phyloP scores from a whole-genome alignment of 2,329 filamentous ascomycete genomes.

The Aspergillus quadrilineatus region DNA sequence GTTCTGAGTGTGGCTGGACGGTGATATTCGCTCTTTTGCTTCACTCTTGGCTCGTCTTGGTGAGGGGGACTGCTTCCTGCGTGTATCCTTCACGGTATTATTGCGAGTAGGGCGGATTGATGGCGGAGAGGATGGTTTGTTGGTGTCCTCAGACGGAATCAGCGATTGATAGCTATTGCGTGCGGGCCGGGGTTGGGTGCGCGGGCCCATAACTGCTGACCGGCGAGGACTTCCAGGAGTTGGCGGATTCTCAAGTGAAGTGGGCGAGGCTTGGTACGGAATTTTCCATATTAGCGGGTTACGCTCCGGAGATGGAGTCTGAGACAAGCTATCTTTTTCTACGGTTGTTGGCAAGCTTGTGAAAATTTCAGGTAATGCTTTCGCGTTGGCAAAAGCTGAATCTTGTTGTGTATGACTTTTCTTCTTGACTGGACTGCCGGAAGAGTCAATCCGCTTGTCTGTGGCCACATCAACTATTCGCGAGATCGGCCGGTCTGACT shows the following conservation, averaged over 20 bases:
- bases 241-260: slow-evolving; percentile 25
- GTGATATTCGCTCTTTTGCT: slow-evolving; percentile 2
- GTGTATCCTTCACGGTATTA: slow-evolving; percentile 20
- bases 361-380: slow-evolving; percentile 26
- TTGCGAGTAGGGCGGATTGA: background rate
- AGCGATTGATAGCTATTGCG: slow-evolving; percentile 24
- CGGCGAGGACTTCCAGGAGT: slow-evolving; percentile 32
- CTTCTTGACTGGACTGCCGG: slow-evolving; percentile 28
- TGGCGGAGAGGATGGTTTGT: background rate
- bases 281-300: slow-evolving; percentile 27
- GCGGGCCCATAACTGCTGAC: slow-evolving; percentile 34
- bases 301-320: slow-evolving; percentile 34
- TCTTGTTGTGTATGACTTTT: slow-evolving; percentile 21
- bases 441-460: slow-evolving; percentile 3
- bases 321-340: slow-evolving; percentile 21
- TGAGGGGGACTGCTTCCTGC: slow-evolving; percentile 24
- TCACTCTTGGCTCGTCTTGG: slow-evolving; percentile 8
- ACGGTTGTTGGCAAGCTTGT: slow-evolving; percentile 26
- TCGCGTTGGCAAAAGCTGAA: slow-evolving; percentile 20
- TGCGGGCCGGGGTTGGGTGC: slow-evolving; percentile 29
- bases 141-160: slow-evolving; percentile 19
- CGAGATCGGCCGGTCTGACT: slow-evolving; percentile 6
- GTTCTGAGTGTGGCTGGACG: background rate
- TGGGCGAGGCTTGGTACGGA: slow-evolving; percentile 24
- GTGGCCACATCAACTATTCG: slow-evolving; percentile 10